phyloP scores from a whole-genome alignment of 1,284 basidiomycete species.

The Leccinum glutinopallens region DNA sequence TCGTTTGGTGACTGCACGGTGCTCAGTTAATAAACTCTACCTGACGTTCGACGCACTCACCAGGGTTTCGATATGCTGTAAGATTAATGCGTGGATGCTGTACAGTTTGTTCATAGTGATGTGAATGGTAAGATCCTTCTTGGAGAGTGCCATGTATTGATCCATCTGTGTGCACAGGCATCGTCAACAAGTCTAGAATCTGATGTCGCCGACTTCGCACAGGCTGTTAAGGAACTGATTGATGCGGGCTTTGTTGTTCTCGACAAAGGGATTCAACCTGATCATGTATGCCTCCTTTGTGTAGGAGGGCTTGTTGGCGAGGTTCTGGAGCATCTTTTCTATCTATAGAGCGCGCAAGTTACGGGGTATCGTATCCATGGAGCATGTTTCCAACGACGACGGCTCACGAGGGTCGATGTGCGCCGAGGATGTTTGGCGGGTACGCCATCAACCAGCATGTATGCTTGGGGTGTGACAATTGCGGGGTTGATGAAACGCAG shows the following conservation, averaged over 20 bases:
- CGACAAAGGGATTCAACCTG: conserved; percentile 96
- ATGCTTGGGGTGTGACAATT: conserved; percentile 99
- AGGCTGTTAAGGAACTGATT: conserved; percentile 96
- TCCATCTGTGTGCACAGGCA: conserved; percentile 75
- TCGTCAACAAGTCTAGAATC: not conserved
- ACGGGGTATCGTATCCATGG: conserved; percentile 1
- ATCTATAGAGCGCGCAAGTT: conserved; percentile 56
- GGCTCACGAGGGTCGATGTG: conserved; percentile 85
- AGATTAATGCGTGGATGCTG: conserved; percentile 93
- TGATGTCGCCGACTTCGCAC: conserved; percentile 91
- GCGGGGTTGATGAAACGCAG: conserved; percentile 99
- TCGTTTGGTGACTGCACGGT: conserved; percentile 86
- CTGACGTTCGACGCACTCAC: conserved; percentile 50
- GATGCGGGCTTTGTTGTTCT: conserved; percentile 96
- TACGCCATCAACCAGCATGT: conserved; percentile 98
- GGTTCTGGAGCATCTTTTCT: conserved; percentile 99
- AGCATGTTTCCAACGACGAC: conserved; percentile 3
- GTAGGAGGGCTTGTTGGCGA: conserved; percentile 98
- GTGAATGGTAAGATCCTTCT: conserved; percentile 97
- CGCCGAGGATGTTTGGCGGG: conserved; percentile 97
- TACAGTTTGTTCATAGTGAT: conserved; percentile 99
- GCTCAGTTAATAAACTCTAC: conserved; percentile 9
- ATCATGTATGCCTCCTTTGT: conserved; percentile 99
- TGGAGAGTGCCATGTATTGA: conserved; percentile 99
- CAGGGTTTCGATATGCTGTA: conserved; percentile 93